Conservation (phyloP, 176 grass and related monocot species). For the Musa itinerans region DNA sequence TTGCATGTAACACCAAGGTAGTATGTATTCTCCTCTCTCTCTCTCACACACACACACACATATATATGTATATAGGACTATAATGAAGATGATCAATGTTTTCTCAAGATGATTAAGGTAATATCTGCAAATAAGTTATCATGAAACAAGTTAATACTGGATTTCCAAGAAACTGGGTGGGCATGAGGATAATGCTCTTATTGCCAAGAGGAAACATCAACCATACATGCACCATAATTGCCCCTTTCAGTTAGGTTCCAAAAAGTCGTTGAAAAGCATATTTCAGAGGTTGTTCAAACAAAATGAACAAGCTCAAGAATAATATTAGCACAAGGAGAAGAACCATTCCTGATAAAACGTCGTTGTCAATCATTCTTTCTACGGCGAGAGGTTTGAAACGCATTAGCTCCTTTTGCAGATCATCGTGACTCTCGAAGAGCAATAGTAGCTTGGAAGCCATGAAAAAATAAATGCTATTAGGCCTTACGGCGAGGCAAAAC, state of each 20-base stretch:
- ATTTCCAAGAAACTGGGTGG: too few relatives aligned
- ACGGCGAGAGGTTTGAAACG: slow-evolving; percentile 33
- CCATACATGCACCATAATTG: too few relatives aligned
- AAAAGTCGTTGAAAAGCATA: slow-evolving; percentile 42
- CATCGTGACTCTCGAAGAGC: slow-evolving; percentile 39
- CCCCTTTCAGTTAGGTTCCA: slow-evolving; percentile 14
- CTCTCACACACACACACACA: too few relatives aligned
- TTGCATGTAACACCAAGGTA: too few relatives aligned
- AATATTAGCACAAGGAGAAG: slow-evolving; percentile 31
- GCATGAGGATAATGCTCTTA: too few relatives aligned
- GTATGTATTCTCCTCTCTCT: too few relatives aligned
- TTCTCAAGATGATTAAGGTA: too few relatives aligned
- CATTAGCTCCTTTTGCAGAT: slow-evolving; percentile 32
- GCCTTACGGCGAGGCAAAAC: background rate
- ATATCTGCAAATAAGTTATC: too few relatives aligned
- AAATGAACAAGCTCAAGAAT: slow-evolving; percentile 39
- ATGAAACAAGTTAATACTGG: too few relatives aligned
- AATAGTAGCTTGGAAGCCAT: slow-evolving; percentile 31
- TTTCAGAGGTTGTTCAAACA: slow-evolving; percentile 37
- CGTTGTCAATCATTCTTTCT: slow-evolving; percentile 17
- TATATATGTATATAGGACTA: too few relatives aligned
- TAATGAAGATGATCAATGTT: too few relatives aligned
- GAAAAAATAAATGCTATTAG: background rate
- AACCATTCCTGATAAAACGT: slow-evolving; percentile 37
- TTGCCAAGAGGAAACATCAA: too few relatives aligned